These are phyloP conservation scores for Platismatia glauca DNA, from an alignment of 495 filamentous ascomycete species.

Conservation along the genomic window DNA sequence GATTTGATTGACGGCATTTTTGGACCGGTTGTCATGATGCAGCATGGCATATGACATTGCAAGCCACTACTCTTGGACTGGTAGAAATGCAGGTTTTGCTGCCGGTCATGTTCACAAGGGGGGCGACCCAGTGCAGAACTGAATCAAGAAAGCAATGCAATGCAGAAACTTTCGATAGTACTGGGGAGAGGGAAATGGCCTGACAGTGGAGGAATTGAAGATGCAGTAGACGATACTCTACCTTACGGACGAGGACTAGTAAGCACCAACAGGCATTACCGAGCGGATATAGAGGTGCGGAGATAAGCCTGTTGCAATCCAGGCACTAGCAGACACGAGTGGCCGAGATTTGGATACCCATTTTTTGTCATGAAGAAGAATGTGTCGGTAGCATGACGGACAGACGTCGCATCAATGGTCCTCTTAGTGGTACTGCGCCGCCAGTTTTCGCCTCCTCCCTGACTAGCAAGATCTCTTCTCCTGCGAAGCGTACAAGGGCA, in stretches of 20 bases:
- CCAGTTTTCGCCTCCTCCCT: conserved; percentile 49
- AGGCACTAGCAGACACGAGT: too few species aligned
- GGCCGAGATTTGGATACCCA: too few species aligned
- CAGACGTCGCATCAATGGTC: conserved; percentile 84
- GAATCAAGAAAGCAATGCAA: not conserved
- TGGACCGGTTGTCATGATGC: conserved; percentile 5
- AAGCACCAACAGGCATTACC: too few species aligned
- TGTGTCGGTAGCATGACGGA: conserved; percentile 36
- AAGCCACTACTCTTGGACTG: not conserved
- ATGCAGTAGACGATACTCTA: too few species aligned
- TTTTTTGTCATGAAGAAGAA: not conserved
- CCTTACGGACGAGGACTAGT: too few species aligned
- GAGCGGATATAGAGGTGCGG: too few species aligned
- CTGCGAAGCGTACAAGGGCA: conserved; percentile 42
- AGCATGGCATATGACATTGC: conserved; percentile 11
- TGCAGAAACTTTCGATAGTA: not conserved
- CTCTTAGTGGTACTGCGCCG: conserved; percentile 65
- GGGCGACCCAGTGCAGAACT: not conserved
- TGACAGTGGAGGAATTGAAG: too few species aligned
- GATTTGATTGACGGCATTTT: not conserved
- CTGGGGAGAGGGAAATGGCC: not conserved
- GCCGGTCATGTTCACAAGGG: not conserved
- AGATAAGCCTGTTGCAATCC: too few species aligned
- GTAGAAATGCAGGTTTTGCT: not conserved
- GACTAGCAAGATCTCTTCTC: conserved; percentile 26